Evolutionary conservation across 805 yeast genomes (phyloP).

Genomic region (Lipomyces kockii): DNA sequence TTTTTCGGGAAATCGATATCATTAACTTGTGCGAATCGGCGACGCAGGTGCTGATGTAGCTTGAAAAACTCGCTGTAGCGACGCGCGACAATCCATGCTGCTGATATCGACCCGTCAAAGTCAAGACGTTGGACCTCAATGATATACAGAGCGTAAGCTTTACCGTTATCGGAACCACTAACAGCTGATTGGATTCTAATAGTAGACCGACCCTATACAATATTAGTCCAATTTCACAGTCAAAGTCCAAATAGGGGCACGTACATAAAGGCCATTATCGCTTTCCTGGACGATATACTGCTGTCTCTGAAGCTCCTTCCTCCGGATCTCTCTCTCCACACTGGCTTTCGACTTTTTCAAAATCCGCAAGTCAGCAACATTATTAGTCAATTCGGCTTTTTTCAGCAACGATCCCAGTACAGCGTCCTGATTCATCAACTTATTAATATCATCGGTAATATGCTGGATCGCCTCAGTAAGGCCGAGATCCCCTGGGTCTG

Average conservation of each 20-base stretch:
- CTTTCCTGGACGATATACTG: constrained; percentile 83
- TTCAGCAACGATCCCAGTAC: constrained; percentile 69
- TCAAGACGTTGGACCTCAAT: constrained; percentile 69
- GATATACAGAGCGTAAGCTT: constrained; percentile 69
- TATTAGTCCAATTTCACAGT: not conserved
- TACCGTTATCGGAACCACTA: constrained; percentile 56
- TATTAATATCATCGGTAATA: constrained; percentile 63
- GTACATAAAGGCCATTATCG: constrained; percentile 75
- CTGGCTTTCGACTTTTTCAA: constrained; percentile 69
- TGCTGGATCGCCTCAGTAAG: constrained; percentile 43
- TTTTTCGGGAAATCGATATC: constrained; percentile 57
- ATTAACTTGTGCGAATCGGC: constrained; percentile 56
- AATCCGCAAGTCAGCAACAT: constrained; percentile 67
- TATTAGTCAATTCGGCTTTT: constrained; percentile 86
- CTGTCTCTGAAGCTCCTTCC: constrained; percentile 74
- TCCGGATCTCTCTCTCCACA: constrained; percentile 70
- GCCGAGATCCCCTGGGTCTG: constrained; percentile 72
- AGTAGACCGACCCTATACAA: constrained; percentile 36
- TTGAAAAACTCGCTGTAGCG: constrained; percentile 82
- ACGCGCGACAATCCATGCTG: constrained; percentile 91
- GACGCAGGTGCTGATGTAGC: constrained; percentile 66
- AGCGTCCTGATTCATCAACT: constrained; percentile 63
- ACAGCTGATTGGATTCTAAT: constrained; percentile 53
- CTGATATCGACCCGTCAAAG: constrained; percentile 53
- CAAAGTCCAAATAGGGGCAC: constrained; percentile 37